Percentiles rank a stretch among this genome's conserved stretches.
phyloP scores from a whole-genome alignment of 768 basidiomycete genomes.

The Pleurotus ostreatus region DNA sequence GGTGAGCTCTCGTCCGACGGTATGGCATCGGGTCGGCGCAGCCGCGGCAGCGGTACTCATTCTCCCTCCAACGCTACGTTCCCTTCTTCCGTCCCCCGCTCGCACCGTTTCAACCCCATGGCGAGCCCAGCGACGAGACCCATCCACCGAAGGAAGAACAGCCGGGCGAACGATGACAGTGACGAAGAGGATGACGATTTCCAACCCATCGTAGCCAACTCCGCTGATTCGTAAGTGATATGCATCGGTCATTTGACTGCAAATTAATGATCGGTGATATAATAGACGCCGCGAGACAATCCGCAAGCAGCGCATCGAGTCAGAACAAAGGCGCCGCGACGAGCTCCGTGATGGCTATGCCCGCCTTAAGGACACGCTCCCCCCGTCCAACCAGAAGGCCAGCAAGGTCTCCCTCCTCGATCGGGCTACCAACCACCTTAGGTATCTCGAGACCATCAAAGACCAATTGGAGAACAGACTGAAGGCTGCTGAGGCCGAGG shows the following conservation, averaged over 20 bases:
- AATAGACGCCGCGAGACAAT: constrained; percentile 80
- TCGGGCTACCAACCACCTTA: constrained; percentile 83
- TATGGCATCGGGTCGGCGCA: constrained; percentile 57
- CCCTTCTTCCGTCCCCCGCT: constrained; percentile 60
- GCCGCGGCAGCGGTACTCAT: constrained; percentile 65
- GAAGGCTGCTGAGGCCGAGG: constrained; percentile 76
- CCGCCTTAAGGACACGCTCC: constrained; percentile 86
- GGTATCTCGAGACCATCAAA: constrained; percentile 79
- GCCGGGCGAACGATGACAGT: constrained; percentile 59
- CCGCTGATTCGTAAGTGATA: constrained; percentile 49
- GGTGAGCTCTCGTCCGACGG: constrained; percentile 77
- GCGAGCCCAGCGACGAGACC: constrained; percentile 49
- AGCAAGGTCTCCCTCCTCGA: constrained; percentile 91
- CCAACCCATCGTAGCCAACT: constrained; percentile 45
- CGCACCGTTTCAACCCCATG: constrained; percentile 79
- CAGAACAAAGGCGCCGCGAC: constrained; percentile 87
- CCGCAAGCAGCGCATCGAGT: constrained; percentile 90
- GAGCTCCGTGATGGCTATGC: constrained; percentile 92
- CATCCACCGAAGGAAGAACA: constrained; percentile 38
- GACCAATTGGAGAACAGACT: constrained; percentile 72
- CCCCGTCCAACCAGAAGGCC: constrained; percentile 87
- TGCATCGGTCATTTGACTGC: not conserved
- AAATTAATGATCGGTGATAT: constrained; percentile 4
- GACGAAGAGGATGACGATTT: constrained; percentile 78
- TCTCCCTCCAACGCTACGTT: constrained; percentile 35